Percentiles rank a stretch among this genome's conserved stretches.
Evolutionary conservation across 371 early-diverging fungal genomes (phyloP).

Genomic region (Apophysomyces trapeziformis): DNA sequence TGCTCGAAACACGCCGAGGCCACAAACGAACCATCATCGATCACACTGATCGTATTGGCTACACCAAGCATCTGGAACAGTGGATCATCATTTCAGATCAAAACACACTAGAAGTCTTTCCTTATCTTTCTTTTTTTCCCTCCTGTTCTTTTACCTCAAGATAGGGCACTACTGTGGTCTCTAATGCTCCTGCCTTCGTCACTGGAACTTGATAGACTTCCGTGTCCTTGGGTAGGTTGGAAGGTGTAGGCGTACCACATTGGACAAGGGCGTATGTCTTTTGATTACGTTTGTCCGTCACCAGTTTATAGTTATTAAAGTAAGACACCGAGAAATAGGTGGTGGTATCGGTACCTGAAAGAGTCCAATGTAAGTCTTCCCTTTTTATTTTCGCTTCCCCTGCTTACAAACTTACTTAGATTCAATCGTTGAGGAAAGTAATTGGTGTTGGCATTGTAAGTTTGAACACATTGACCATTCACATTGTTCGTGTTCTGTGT

Average conservation of each 20-base stretch:
- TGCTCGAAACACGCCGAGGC: slow-evolving; percentile 72
- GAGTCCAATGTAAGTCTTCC: too few relatives aligned
- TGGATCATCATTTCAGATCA: not conserved
- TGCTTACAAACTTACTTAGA: slow-evolving; percentile 37
- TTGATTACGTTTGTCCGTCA: slow-evolving; percentile 50
- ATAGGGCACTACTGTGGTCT: slow-evolving; percentile 68
- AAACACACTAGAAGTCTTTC: not conserved
- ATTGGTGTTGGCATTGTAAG: slow-evolving; percentile 48
- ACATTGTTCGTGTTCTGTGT: slow-evolving; percentile 36
- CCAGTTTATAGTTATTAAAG: slow-evolving; percentile 67
- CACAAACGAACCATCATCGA: slow-evolving; percentile 62
- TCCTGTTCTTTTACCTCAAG: slow-evolving; percentile 54
- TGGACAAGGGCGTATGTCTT: slow-evolving; percentile 65
- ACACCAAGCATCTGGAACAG: slow-evolving; percentile 62
- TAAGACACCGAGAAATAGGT: slow-evolving; percentile 63
- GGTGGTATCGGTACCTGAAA: slow-evolving; percentile 42
- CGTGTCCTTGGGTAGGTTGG: slow-evolving; percentile 51
- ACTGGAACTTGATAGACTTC: slow-evolving; percentile 64
- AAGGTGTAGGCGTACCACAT: slow-evolving; percentile 69
- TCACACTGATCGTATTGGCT: slow-evolving; percentile 53
- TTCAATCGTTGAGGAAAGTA: slow-evolving; percentile 61
- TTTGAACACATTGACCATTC: slow-evolving; percentile 40
- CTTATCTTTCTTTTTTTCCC: too few relatives aligned
- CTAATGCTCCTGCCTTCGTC: slow-evolving; percentile 57
- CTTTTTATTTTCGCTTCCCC: too few relatives aligned